Conservation (phyloP, 176 grass and related monocot genomes). For the Raddia distichophylla region DNA sequence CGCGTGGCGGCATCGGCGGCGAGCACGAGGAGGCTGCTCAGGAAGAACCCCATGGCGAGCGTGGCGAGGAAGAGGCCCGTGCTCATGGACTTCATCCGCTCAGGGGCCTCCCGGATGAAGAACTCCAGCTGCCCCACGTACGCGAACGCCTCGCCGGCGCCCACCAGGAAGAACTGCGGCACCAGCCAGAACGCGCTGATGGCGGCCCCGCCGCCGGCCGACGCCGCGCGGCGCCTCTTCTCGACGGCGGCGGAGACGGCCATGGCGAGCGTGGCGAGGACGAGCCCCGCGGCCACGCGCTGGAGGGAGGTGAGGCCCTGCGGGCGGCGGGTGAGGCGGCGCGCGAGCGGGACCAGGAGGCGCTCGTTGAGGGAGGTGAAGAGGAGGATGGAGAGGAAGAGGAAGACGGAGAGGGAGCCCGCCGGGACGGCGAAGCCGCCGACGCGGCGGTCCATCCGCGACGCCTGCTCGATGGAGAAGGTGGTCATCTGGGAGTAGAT, state of each 20-base stretch:
- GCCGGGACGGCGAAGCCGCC: constrained; percentile 48
- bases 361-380: constrained; percentile 71
- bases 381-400: constrained; percentile 72
- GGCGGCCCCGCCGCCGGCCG: background rate
- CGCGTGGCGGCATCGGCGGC: constrained; percentile 42
- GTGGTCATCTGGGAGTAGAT: constrained; percentile 71
- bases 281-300: constrained; percentile 53
- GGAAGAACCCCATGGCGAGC: constrained; percentile 65
- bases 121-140: constrained; percentile 78
- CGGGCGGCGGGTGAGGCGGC: constrained; percentile 36
- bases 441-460: constrained; percentile 55
- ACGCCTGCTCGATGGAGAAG: constrained; percentile 63
- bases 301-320: constrained; percentile 64
- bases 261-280: constrained; percentile 57
- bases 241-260: constrained; percentile 51
- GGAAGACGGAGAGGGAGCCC: constrained; percentile 57
- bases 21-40: constrained; percentile 55
- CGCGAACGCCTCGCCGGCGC: constrained; percentile 74
- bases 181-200: constrained; percentile 64
- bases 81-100: constrained; percentile 79
- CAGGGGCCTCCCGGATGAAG: constrained; percentile 64
- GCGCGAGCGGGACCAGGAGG: constrained; percentile 56
- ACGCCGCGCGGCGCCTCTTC: constrained; percentile 25
- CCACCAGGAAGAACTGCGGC: constrained; percentile 66
- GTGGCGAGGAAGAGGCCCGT: constrained; percentile 63